Evolutionary conservation across 352 stramenopile genomes (phyloP).

Genomic region (Globisporangium nodosum): DNA sequence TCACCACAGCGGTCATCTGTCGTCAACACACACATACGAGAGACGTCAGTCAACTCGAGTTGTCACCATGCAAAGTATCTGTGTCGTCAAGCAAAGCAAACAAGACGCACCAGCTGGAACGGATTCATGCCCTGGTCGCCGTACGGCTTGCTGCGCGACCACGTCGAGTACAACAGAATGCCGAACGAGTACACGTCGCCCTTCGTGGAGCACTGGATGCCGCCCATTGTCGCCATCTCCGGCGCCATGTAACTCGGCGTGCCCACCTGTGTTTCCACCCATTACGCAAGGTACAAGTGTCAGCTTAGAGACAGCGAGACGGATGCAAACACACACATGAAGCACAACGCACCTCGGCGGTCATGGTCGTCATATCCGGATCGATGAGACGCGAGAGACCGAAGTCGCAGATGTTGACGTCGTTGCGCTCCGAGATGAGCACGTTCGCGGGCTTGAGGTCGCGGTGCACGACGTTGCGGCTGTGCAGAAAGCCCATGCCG

Average conservation of each 20-base stretch:
- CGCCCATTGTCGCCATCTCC: slow-evolving; percentile 88
- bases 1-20: slow-evolving; percentile 85
- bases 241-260: slow-evolving; percentile 89
- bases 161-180: slow-evolving; percentile 85
- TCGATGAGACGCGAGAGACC: slow-evolving; percentile 86
- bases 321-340: neutral
- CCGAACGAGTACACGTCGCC: slow-evolving; percentile 85
- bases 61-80: neutral
- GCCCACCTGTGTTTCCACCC: slow-evolving; percentile 37
- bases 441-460: slow-evolving; percentile 88
- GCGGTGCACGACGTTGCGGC: slow-evolving; percentile 81
- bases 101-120: slow-evolving; percentile 73
- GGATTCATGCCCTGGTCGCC: slow-evolving; percentile 88
- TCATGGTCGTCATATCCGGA: slow-evolving; percentile 83
- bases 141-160: slow-evolving; percentile 84
- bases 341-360: slow-evolving; percentile 38
- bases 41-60: neutral
- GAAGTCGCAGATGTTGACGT: slow-evolving; percentile 94
- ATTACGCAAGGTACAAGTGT: no score
- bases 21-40: slow-evolving; percentile 3
- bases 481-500: slow-evolving; percentile 90
- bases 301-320: neutral
- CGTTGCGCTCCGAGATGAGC: slow-evolving; percentile 84
- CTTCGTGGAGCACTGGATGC: slow-evolving; percentile 84
- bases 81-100: neutral